Evolutionary conservation across 2,329 filamentous ascomycete species (phyloP).

Genomic region (Claviceps humidiphila): DNA sequence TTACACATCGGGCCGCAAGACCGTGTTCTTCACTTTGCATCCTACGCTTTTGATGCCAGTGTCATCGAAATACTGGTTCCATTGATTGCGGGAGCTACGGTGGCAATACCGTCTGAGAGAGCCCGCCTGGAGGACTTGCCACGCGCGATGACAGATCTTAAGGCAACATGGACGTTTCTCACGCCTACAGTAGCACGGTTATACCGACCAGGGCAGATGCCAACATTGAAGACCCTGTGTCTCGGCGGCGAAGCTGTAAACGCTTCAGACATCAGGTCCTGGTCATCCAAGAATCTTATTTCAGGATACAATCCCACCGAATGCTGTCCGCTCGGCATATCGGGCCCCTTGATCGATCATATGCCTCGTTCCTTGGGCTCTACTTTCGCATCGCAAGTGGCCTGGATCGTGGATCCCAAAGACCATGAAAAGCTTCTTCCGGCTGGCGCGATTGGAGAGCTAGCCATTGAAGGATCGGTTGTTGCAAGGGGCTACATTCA

Average conservation of each 20-base stretch:
- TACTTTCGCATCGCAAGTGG: neutral
- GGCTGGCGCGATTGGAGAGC: neutral
- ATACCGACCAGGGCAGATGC: constrained; percentile 1
- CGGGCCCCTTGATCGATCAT: constrained; percentile 12
- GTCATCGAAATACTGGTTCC: constrained; percentile 6
- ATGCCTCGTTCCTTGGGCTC: neutral
- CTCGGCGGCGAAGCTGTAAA: constrained; percentile 12
- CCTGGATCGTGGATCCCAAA: neutral
- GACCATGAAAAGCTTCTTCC: neutral
- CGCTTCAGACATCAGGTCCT: constrained; percentile 17
- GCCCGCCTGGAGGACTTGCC: constrained; percentile 6
- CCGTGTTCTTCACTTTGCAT: constrained; percentile 7
- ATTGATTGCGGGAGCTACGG: constrained; percentile 6
- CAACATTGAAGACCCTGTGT: constrained; percentile 8
- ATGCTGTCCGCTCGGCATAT: constrained; percentile 1
- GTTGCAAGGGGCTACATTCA: constrained; percentile 42
- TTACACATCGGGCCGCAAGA: neutral
- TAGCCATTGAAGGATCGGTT: constrained; percentile 25
- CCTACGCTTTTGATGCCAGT: constrained; percentile 10
- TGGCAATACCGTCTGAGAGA: constrained; percentile 11
- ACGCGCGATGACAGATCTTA: constrained; percentile 5
- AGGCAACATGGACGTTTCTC: constrained; percentile 4
- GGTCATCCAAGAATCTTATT: constrained; percentile 14
- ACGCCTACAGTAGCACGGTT: constrained; percentile 5
- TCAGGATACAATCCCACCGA: constrained; percentile 28